phyloP scores from a whole-genome alignment of 1,139 yeast genomes.

The Yamadazyma diospyri region DNA sequence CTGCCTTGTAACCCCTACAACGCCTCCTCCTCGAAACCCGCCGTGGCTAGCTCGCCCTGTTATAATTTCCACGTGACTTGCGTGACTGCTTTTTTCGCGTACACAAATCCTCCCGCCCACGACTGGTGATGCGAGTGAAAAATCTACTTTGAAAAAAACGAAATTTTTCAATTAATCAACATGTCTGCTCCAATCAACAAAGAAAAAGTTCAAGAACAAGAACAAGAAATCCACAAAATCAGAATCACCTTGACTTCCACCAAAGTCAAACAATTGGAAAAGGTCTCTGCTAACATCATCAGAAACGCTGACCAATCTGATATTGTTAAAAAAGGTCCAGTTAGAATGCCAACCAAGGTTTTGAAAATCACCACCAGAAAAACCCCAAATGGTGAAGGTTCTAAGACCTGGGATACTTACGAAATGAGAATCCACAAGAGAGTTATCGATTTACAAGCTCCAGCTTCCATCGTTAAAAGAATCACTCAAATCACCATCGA shows the following conservation, averaged over 20 bases:
- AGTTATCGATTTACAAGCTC: slow-evolving; percentile 97
- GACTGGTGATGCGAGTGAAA: no score
- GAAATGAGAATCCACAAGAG: slow-evolving; percentile 99
- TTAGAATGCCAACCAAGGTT: slow-evolving; percentile 99
- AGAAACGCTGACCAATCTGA: slow-evolving; percentile 80
- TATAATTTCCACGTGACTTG: neutral
- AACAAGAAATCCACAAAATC: slow-evolving; percentile 90
- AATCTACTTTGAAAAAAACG: no score
- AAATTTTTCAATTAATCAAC: slow-evolving; percentile 28
- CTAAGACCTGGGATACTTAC: slow-evolving; percentile 99
- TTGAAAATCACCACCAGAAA: slow-evolving; percentile 99
- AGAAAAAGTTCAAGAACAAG: slow-evolving; percentile 77
- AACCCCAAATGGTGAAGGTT: slow-evolving; percentile 99
- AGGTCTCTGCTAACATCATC: slow-evolving; percentile 83
- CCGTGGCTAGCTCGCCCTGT: no score
- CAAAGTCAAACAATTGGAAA: slow-evolving; percentile 98
- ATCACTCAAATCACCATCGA: slow-evolving; percentile 89
- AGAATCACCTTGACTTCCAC: slow-evolving; percentile 99
- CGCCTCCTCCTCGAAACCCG: neutral
- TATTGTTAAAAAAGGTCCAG: slow-evolving; percentile 95
- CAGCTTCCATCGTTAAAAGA: slow-evolving; percentile 90
- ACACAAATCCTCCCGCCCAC: neutral
- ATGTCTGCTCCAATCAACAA: slow-evolving; percentile 81
- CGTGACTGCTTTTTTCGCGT: slow-evolving; percentile 3
- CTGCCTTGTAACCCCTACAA: neutral